Evolutionary conservation across 371 early-diverging fungal genomes (phyloP), one percentile per base, ranked within the genome.

Genomic region (Nematocida sp.): DNA sequence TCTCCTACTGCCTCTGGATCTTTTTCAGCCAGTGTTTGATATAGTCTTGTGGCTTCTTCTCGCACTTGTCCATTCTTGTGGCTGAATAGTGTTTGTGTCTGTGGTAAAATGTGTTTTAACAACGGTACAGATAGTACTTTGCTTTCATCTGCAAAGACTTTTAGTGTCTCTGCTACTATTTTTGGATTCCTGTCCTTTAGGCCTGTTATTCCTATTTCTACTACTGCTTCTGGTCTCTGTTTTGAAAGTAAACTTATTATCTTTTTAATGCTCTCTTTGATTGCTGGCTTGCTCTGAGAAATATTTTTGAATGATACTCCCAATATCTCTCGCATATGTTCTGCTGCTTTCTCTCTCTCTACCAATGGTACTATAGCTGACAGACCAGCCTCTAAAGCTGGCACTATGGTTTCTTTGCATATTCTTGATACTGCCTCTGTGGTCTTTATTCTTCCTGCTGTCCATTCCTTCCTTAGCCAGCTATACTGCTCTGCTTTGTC

Each of bases 111-210:
- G n/a, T 29, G 61, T 1, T 17, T 29, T 19, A 53, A 27, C 17
- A 64, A 40, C 29, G 27, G 32, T 37, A 23, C 51, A 17, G n/a
- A n/a, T 31, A 64, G 37, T 17, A 40, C 37, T 11, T 15, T 21
- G 7, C 7, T 9, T n/a, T 51, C 17, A 9, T 52, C 64, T 27
- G 7, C 32, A 7, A 70, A 34, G 11, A 51, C 55, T 32, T 60
- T 57, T 11, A 70, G 11, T 15, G 61, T 70, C 32, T 70, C 74
- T 21, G 61, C 23, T 34, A 61, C 38, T 49, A 70, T 49, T 41
- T 70, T 70, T 29, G 74, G 74, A 37, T 70, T 70, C 51, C 60
- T 70, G 45, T 61, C 74, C 43, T 37, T 70, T 40, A 70, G 37
- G 19, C 27, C 23, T 38, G 0, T 13, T 0, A 58, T 5, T n/a